phyloP scores from a whole-genome alignment of 1,284 basidiomycete species.

The Moesziomyces sp. region DNA sequence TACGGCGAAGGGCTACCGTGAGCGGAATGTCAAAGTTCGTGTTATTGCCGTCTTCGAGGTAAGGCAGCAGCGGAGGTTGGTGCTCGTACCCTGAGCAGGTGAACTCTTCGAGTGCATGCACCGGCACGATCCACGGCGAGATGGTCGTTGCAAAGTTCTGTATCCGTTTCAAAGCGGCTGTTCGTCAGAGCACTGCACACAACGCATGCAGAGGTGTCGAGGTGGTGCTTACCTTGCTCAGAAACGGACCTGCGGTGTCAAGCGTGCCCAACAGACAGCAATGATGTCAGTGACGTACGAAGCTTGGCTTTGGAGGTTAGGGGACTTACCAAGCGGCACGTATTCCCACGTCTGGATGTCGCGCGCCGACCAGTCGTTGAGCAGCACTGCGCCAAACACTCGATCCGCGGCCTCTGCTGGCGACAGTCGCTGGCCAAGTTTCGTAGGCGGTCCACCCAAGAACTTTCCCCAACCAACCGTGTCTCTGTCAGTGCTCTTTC shows the following conservation, averaged over 20 bases:
- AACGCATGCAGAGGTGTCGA: background rate
- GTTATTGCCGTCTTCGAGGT: constrained; percentile 26
- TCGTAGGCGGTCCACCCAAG: constrained; percentile 38
- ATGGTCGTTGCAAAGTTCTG: constrained; percentile 50
- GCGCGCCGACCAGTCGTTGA: constrained; percentile 59
- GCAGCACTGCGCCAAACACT: constrained; percentile 53
- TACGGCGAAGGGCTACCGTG: constrained; percentile 20
- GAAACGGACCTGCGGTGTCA: constrained; percentile 19
- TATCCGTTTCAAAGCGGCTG: too few species aligned
- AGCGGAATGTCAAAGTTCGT: constrained; percentile 39
- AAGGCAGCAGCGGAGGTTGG: constrained; percentile 27
- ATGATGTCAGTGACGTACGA: too few species aligned
- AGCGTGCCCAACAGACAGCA: background rate
- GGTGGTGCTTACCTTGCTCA: constrained; percentile 20
- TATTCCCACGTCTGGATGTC: constrained; percentile 53
- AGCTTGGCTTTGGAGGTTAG: too few species aligned
- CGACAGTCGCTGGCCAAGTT: constrained; percentile 30
- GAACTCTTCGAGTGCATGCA: constrained; percentile 39
- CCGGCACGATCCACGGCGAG: constrained; percentile 43
- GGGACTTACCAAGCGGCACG: constrained; percentile 41
- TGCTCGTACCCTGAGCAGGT: constrained; percentile 22
- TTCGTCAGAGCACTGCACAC: too few species aligned
- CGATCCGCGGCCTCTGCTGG: constrained; percentile 27
- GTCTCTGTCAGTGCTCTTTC: background rate
- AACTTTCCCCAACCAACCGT: constrained; percentile 6